Base-by-base conservation (phyloP, 2,329 filamentous ascomycete species). In the Fusarium sp. region DNA sequence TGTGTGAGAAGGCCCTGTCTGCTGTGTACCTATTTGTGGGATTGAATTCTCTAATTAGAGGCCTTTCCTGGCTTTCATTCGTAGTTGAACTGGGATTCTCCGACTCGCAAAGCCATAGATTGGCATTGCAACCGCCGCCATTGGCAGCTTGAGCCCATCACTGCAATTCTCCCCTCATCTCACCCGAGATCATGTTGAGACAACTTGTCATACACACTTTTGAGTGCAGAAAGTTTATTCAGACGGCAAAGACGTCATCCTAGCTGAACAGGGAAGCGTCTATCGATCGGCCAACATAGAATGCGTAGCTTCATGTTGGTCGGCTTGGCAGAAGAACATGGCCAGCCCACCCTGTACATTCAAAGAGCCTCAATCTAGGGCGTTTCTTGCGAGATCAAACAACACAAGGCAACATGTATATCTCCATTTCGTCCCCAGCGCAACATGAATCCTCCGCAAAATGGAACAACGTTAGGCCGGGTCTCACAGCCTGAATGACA, bases 391-490 rank as follows among this genome's bases (percentile, higher is more conserved):
- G 7, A 31, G 27, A 20, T 13, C 18, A 31, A 31, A 7, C 18
- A 54, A 34, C 10, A 54, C 3, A 20, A 9, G 8, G 3, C 27
- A n/a, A 42, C 0, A 18, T 9, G 56, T 18, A 38, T 31, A 18
- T 18, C 29, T 38, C 6, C 37, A 60, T 20, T 24, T 45, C 1
- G 7, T 45, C 22, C 7, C 40, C 29, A 60, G 6, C 10, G 27
- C 18, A 14, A 14, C 18, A 29, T 29, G 27, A 29, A 14, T 8
- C n/a, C 38, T 20, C 8, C 61, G 66, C 56, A 50, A 27, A 42
- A 66, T 71, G 75, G 75, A 77, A 77, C 60, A 77, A 74, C 66
- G 10, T 77, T 77, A 54, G 9, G 52, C 75, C 75, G 75, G 22
- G 16, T 42, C 34, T 59, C 35, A 59, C 31, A 61, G n/a, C 58